Evolutionary conservation across 345 rosid genomes (phyloP), one percentile per base, ranked within the genome.

Genomic region (Xanthoceras sorbifolium): DNA sequence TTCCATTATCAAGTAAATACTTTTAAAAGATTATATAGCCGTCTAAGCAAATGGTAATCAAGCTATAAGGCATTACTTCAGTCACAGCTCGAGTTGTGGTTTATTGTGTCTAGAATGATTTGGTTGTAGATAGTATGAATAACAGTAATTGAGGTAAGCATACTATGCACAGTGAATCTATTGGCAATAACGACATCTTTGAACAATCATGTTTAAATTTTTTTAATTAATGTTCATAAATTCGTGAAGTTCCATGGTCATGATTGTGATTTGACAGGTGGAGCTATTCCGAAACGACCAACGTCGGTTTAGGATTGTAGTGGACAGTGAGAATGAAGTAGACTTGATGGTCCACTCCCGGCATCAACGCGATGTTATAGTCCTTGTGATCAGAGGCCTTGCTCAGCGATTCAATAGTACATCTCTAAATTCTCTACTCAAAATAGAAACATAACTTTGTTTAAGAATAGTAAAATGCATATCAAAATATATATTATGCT

Each of bases 351-450:
- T 95, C 69, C 93, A 88, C 66, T 93, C 99, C 20, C 89, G 92
- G 72, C 94, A 95, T 81, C 76, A 86, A 74, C 83, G 97, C 1
- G 98, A 95, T 79, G 86, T 93, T 29, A 81, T 89, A 18, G 97
- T 90, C 50, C 98, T 93, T 40, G 94, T 90, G 59, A 90, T 93
- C 52, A 93, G 97, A 12, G 97, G 98, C 74, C 86, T 95, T 79
- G 99, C 98, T 32, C 99, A 93, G 82, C 84, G 94, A 36, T 95
- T 95, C 84, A 95, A 95, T 76, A 95, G 98, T 84, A 96, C 97
- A 57, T 96, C 99, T 66, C 97, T 96, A 82, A 92, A 93, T 85
- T 89, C 97, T 36, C 94, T 93, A 18, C 98, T 96, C 54, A 96
- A 92, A 81, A 92, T 90, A 73, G 97, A 87, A 74, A 82, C 91